Conservation (phyloP, 2,329 filamentous ascomycete genomes). For the Sarocladium kiliense region DNA sequence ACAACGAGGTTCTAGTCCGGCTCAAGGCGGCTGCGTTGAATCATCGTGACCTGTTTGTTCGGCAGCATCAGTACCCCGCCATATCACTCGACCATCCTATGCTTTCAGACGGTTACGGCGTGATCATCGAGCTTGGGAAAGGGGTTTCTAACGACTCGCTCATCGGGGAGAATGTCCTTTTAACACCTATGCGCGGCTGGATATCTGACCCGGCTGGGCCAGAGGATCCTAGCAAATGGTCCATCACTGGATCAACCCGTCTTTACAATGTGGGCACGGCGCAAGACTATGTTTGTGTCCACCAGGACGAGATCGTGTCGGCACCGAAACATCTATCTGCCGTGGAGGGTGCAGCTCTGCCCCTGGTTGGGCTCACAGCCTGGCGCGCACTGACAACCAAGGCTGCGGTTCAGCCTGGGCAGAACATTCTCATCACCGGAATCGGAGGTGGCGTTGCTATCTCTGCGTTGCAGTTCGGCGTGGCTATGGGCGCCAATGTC, state of each 20-base stretch:
- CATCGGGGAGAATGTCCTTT: conserved; percentile 63
- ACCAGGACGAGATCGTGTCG: conserved; percentile 67
- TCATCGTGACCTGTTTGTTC: conserved; percentile 91
- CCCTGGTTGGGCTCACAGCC: conserved; percentile 78
- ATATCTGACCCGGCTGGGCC: conserved; percentile 64
- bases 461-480: conserved; percentile 73
- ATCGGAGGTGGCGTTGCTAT: conserved; percentile 91
- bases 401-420: conserved; percentile 48
- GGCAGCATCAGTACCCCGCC: conserved; percentile 83
- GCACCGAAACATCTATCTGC: conserved; percentile 67
- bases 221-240: conserved; percentile 53
- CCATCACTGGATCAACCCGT: conserved; percentile 65
- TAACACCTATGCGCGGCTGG: conserved; percentile 79
- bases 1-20: conserved; percentile 66
- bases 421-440: conserved; percentile 79
- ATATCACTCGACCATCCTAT: conserved; percentile 74
- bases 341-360: conserved; percentile 75
- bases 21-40: conserved; percentile 80
- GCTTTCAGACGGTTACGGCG: conserved; percentile 75
- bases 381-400: conserved; percentile 85
- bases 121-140: conserved; percentile 60
- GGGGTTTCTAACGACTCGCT: conserved; percentile 31
- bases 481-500: conserved; percentile 66
- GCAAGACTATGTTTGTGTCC: conserved; percentile 66
- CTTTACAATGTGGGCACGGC: conserved; percentile 60